Percentiles rank a stretch among this genome's conserved stretches.
phyloP scores from a whole-genome alignment of 139 green algal genomes.

The Chlamydomonas incerta region DNA sequence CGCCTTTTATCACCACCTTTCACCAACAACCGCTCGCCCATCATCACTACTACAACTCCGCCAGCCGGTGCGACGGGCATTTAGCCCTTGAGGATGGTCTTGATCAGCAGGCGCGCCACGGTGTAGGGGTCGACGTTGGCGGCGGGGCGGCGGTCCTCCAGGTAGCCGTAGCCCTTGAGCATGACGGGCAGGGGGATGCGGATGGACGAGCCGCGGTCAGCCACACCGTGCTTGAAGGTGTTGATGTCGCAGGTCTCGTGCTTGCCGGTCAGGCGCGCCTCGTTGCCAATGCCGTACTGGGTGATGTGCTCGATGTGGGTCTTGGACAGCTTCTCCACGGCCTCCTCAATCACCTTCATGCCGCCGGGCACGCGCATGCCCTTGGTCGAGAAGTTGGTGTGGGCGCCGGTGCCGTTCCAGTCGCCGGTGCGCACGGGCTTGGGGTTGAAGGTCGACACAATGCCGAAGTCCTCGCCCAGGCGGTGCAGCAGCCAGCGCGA shows the following conservation, averaged over 20 bases:
- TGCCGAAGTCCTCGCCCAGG: conserved; percentile 81
- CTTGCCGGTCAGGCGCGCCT: conserved; percentile 87
- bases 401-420: conserved; percentile 91
- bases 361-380: conserved; percentile 85
- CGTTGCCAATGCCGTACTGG: conserved; percentile 89
- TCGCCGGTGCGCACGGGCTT: conserved; percentile 90
- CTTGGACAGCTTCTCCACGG: conserved; percentile 90
- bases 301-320: conserved; percentile 87
- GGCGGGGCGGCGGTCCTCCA: conserved; percentile 88
- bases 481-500: conserved; percentile 87
- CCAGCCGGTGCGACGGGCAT: too few species aligned
- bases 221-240: conserved; percentile 80
- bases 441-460: conserved; percentile 86
- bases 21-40: too few species aligned
- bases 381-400: conserved; percentile 95
- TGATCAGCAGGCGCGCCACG: conserved; percentile 86
- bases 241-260: conserved; percentile 96
- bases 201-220: conserved; percentile 90
- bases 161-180: conserved; percentile 87
- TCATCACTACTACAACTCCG: too few species aligned
- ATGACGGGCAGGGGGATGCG: conserved; percentile 90
- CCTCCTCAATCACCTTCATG: conserved; percentile 84
- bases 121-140: conserved; percentile 92
- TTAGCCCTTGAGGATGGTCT: conserved; percentile 68
- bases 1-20: too few species aligned